Evolutionary conservation across 2,329 filamentous ascomycete species (phyloP), one percentile per base, ranked within the genome.

Genomic region (Colletotrichum musae): DNA sequence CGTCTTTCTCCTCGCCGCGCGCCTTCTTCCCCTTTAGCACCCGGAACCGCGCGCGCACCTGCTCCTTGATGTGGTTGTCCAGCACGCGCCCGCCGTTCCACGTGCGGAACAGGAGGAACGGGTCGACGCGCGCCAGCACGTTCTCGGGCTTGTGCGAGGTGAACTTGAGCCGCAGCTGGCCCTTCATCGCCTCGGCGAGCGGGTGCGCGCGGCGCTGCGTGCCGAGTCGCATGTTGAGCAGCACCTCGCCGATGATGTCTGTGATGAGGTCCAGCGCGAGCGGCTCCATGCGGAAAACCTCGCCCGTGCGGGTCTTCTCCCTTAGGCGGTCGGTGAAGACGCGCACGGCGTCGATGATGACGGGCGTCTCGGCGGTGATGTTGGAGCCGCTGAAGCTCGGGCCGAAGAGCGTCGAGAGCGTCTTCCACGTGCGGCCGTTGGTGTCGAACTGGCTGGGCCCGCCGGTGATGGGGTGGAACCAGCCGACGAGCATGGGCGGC

Each of bases 61-160:
- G 75, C 12, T 70, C 58, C 32, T 71, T 73, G 59, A 80, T 79
- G 47, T 60, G 66, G 28, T 52, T 51, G 64, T 74, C 68, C 58
- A 81, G 75, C 21, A 74, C 64, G 15, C 77, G 76, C 7, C 75
- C 73, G 57, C 79, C 80, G 63, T 77, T 74, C 78, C 77, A 80
- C 15, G 76, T 69, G n/a, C 70, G 71, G 41, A 77, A 74, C 9
- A 64, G 47, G 10, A 73, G 67, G 43, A 79, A 65, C 3, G 77
- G 78, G 53, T 78, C 79, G 24, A 79, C 58, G 24, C 52, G 39
- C 12, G 57, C 47, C 48, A 74, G 58, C 12, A 74, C 21, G 57
- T 74, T 74, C 41, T 70, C 64, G 51, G 68, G 68, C 52, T 70
- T 70, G 64, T 70, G 68, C 26, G 57, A 56, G 52, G 68, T 70